phyloP scores from a whole-genome alignment of 176 grass and related monocot genomes.

The Carex kokanica region DNA sequence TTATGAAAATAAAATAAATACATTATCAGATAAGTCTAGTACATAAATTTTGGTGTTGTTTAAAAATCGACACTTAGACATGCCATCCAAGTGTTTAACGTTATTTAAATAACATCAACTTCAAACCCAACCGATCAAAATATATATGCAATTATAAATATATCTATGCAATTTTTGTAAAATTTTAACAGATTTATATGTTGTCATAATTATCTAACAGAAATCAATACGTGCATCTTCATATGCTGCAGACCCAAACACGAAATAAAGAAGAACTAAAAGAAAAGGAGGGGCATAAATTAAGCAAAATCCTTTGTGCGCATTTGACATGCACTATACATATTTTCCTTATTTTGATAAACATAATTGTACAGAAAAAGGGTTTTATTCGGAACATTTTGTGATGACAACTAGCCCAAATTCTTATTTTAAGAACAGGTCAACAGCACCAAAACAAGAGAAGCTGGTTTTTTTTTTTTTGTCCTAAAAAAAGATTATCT shows the following conservation, averaged over 20 bases:
- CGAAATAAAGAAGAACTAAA: neutral
- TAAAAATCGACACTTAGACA: too few species aligned
- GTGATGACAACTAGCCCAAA: neutral
- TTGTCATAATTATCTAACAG: too few species aligned
- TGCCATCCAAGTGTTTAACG: too few species aligned
- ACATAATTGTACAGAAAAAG: conserved; percentile 17
- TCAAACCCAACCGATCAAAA: too few species aligned
- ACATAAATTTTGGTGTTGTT: too few species aligned
- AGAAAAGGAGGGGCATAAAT: neutral
- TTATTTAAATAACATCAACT: too few species aligned
- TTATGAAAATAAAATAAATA: too few species aligned
- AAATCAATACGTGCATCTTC: too few species aligned
- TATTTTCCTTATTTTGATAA: neutral
- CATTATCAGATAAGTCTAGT: too few species aligned
- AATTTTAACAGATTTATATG: too few species aligned
- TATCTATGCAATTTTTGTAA: too few species aligned
- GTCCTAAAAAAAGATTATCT: neutral
- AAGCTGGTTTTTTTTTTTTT: neutral
- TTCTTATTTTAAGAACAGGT: neutral
- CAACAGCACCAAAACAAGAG: neutral
- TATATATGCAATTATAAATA: too few species aligned
- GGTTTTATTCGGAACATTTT: neutral
- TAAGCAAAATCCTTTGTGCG: neutral
- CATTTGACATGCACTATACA: neutral
- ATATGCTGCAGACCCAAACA: neutral